These are phyloP conservation scores for Chrysanthemum lavandulifolium DNA, from an alignment of 129 eudicot genomes.

Conservation along the genomic window DNA sequence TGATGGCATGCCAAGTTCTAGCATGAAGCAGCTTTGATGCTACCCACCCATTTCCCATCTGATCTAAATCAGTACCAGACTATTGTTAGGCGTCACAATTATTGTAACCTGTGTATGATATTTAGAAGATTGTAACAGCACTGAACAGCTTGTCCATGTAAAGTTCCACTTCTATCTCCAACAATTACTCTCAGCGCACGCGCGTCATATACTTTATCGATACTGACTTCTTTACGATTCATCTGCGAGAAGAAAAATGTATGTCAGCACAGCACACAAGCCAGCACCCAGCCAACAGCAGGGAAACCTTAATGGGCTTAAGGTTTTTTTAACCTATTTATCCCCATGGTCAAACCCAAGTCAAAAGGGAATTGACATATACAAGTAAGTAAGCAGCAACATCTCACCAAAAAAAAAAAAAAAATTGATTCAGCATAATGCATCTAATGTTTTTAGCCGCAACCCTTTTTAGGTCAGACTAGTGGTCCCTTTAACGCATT, in stretches of 20 bases:
- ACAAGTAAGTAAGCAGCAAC: no score
- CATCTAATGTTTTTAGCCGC: no score
- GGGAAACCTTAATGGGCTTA: conserved; percentile 16
- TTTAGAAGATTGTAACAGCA: conserved; percentile 86
- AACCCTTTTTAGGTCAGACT: no score
- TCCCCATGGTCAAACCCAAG: no score
- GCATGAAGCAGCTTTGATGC: background rate
- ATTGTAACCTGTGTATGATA: conserved; percentile 72
- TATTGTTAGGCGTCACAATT: background rate
- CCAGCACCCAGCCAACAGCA: conserved; percentile 17
- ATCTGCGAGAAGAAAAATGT: conserved; percentile 43
- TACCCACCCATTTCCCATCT: background rate
- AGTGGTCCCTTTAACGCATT: no score
- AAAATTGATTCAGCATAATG: no score
- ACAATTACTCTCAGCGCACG: conserved; percentile 91
- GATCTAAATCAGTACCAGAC: conserved; percentile 1
- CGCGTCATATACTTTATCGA: conserved; percentile 81
- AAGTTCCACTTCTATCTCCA: conserved; percentile 90
- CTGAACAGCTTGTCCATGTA: conserved; percentile 88
- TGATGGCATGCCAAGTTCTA: conserved; percentile 4
- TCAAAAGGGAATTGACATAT: no score
- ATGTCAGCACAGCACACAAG: conserved; percentile 22
- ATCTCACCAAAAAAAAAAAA: no score
- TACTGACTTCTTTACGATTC: conserved; percentile 84
- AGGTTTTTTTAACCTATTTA: background rate